Percentiles rank a stretch among this genome's conserved stretches.
Evolutionary conservation across 371 early-diverging fungal species (phyloP).

Genomic region (Phascolomyces articulosus): DNA sequence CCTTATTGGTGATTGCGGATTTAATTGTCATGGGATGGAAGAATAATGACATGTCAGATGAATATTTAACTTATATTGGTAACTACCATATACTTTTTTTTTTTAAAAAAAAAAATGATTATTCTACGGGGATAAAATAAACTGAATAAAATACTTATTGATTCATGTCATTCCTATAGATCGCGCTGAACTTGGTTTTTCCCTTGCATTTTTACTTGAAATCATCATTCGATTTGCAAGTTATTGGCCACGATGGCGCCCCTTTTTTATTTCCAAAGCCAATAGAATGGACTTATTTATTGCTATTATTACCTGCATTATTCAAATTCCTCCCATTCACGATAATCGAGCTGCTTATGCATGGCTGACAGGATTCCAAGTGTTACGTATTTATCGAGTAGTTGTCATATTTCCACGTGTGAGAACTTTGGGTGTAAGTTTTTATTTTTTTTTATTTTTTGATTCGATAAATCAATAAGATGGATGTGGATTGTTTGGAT

Average conservation of each 20-base stretch:
- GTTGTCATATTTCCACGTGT: conserved; percentile 62
- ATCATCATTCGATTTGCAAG: conserved; percentile 50
- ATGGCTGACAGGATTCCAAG: conserved; percentile 68
- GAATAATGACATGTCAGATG: conserved; percentile 38
- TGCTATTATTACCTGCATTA: conserved; percentile 54
- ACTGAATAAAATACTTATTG: too few relatives aligned
- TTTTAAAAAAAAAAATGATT: neutral
- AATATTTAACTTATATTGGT: conserved; percentile 33
- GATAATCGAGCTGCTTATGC: conserved; percentile 42
- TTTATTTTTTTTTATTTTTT: neutral
- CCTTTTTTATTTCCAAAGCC: conserved; percentile 51
- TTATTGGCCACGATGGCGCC: conserved; percentile 33
- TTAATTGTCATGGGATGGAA: conserved; percentile 60
- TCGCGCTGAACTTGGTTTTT: conserved; percentile 52
- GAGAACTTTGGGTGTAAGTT: conserved; percentile 53
- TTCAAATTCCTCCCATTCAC: conserved; percentile 57
- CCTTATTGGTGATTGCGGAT: conserved; percentile 50
- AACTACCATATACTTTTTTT: neutral
- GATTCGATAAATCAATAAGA: too few relatives aligned
- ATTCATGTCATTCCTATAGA: conserved; percentile 32
- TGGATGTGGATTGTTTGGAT: too few relatives aligned
- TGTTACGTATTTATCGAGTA: conserved; percentile 61
- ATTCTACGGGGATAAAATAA: neutral
- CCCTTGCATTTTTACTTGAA: conserved; percentile 59
- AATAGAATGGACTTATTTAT: conserved; percentile 58